phyloP scores from a whole-genome alignment of 2,329 filamentous ascomycete genomes.

The Sordariomycetes sp. region DNA sequence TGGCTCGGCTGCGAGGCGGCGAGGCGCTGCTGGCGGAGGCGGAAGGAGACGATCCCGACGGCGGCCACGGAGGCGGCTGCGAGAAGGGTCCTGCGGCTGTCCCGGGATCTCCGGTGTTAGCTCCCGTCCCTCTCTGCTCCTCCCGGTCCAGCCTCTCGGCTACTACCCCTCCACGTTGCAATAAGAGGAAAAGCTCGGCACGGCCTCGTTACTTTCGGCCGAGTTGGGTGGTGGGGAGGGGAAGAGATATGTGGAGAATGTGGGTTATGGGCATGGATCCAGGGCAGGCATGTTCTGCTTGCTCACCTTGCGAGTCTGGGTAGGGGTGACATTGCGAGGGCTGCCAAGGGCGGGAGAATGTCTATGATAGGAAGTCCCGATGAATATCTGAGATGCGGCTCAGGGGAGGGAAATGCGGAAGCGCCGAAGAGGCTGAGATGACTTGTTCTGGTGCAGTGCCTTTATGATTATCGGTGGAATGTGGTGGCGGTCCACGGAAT shows the following conservation, averaged over 20 bases:
- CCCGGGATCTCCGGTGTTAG: background rate
- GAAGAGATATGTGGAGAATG: background rate
- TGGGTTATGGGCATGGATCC: background rate
- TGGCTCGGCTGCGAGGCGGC: slow-evolving; percentile 18
- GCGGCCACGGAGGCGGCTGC: background rate
- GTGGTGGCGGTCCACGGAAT: no score
- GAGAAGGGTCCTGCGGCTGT: slow-evolving; percentile 19
- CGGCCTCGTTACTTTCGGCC: no score
- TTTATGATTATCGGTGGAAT: no score
- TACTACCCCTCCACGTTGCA: no score
- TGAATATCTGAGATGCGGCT: no score
- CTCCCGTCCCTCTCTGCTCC: background rate
- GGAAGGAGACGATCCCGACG: slow-evolving; percentile 16
- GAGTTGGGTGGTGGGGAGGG: no score
- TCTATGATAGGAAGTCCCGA: background rate
- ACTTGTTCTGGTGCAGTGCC: no score
- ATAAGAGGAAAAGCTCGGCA: no score
- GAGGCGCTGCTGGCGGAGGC: slow-evolving; percentile 20
- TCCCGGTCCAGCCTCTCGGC: background rate
- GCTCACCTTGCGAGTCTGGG: no score
- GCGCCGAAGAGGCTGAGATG: no score
- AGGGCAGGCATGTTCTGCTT: background rate
- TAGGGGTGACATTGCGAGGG: background rate
- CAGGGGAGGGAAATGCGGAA: no score
- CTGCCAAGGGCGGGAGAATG: background rate